Conservation (phyloP, 148 eudicot genomes). For the Tetragonia tetragonoides region DNA sequence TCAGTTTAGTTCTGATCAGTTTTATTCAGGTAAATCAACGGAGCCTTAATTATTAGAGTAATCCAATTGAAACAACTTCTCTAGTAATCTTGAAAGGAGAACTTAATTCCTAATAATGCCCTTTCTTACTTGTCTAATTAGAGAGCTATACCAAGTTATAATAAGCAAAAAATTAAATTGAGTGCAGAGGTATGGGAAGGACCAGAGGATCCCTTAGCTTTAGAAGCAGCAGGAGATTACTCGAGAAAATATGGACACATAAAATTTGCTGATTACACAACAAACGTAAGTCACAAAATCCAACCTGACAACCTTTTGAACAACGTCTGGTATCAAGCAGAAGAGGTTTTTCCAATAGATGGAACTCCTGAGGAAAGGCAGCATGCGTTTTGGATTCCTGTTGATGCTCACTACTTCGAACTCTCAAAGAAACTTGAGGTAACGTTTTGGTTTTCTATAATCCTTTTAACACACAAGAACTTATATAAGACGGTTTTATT, state of each 20-base stretch:
- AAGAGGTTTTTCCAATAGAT: slow-evolving; percentile 52
- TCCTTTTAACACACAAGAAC: neutral
- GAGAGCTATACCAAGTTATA: no score
- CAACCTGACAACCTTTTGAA: slow-evolving; percentile 33
- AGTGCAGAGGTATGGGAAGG: slow-evolving; percentile 30
- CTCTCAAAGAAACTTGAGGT: slow-evolving; percentile 31
- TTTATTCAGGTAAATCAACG: no score
- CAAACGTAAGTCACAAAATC: neutral
- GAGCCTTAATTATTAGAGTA: no score
- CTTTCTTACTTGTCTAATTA: no score
- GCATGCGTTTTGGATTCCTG: slow-evolving; percentile 61
- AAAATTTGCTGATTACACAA: slow-evolving; percentile 22
- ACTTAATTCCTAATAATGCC: no score
- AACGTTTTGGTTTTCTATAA: neutral
- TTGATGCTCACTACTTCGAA: slow-evolving; percentile 32
- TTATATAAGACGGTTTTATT: no score
- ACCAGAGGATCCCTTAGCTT: slow-evolving; percentile 3
- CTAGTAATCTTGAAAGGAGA: neutral
- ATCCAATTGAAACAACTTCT: no score
- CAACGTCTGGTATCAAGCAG: slow-evolving; percentile 65
- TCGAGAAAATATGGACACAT: slow-evolving; percentile 20
- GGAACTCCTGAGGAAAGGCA: slow-evolving; percentile 54
- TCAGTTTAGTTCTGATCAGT: no score
- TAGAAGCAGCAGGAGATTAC: slow-evolving; percentile 23
- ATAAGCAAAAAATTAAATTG: neutral